Evolutionary conservation across 352 stramenopile species (phyloP).

Genomic region (Phytophthora melonis): DNA sequence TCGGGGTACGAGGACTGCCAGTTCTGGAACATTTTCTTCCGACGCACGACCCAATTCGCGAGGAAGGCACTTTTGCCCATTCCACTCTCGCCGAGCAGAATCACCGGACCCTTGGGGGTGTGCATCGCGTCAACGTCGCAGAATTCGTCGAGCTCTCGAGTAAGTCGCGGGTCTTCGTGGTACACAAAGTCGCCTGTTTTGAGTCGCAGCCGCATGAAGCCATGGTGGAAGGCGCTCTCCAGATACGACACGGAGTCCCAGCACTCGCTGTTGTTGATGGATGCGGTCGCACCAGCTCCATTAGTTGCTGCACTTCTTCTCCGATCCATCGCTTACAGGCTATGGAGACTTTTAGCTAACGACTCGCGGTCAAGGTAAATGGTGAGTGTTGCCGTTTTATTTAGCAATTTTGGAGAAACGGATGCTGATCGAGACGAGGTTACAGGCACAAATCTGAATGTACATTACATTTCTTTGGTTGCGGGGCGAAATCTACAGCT

Average conservation of each 20-base stretch:
- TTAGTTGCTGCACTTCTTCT: slow-evolving; percentile 26
- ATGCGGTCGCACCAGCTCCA: slow-evolving; percentile 13
- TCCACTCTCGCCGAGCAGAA: slow-evolving; percentile 77
- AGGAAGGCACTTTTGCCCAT: slow-evolving; percentile 83
- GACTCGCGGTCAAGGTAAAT: neutral
- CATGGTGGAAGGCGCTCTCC: slow-evolving; percentile 84
- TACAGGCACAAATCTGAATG: neutral
- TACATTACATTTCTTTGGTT: slow-evolving; percentile 1
- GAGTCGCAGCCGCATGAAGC: slow-evolving; percentile 79
- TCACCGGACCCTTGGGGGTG: slow-evolving; percentile 76
- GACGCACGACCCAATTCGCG: slow-evolving; percentile 83
- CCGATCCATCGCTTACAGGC: slow-evolving; percentile 21
- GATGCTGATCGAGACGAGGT: neutral
- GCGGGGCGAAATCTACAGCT: neutral
- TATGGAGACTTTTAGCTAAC: neutral
- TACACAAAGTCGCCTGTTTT: slow-evolving; percentile 81
- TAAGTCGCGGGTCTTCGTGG: slow-evolving; percentile 69
- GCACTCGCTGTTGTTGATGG: slow-evolving; percentile 56
- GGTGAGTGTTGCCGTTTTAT: slow-evolving; percentile 4
- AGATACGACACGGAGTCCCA: slow-evolving; percentile 87
- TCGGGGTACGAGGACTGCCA: slow-evolving; percentile 84
- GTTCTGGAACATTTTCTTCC: slow-evolving; percentile 89
- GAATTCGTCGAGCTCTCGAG: slow-evolving; percentile 80
- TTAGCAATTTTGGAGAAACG: slow-evolving; percentile 16
- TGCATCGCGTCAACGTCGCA: slow-evolving; percentile 90